Evolutionary conservation across 2,329 filamentous ascomycete genomes (phyloP).

Genomic region (Ascosphaera apis): DNA sequence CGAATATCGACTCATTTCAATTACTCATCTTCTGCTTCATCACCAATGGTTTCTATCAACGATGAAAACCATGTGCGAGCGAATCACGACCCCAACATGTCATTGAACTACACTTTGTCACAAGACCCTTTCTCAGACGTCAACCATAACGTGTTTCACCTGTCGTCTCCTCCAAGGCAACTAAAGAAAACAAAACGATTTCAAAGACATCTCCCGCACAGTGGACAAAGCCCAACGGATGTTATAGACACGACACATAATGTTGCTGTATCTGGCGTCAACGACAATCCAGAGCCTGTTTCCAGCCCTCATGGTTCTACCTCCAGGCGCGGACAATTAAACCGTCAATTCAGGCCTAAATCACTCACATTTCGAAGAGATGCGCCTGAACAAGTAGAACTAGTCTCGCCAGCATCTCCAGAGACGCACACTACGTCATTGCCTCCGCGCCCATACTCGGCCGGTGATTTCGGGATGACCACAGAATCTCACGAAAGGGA

Average conservation of each 20-base stretch:
- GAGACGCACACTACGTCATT: neutral
- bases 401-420: neutral
- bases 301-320: neutral
- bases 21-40: neutral
- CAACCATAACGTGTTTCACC: neutral
- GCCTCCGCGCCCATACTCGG: neutral
- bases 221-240: neutral
- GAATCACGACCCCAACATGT: neutral
- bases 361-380: neutral
- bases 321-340: neutral
- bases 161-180: neutral
- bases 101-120: neutral
- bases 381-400: neutral
- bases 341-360: neutral
- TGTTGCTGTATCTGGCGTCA: neutral
- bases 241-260: neutral
- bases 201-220: neutral
- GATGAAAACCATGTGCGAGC: neutral
- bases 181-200: neutral
- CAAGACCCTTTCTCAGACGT: neutral
- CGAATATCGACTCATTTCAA: neutral
- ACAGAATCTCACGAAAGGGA: neutral
- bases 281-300: neutral
- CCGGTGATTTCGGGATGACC: neutral
- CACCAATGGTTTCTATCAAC: neutral